Evolutionary conservation across 768 basidiomycete genomes (phyloP), one percentile per base, ranked within the genome.

Genomic region (Leucocoprinus leucothites): DNA sequence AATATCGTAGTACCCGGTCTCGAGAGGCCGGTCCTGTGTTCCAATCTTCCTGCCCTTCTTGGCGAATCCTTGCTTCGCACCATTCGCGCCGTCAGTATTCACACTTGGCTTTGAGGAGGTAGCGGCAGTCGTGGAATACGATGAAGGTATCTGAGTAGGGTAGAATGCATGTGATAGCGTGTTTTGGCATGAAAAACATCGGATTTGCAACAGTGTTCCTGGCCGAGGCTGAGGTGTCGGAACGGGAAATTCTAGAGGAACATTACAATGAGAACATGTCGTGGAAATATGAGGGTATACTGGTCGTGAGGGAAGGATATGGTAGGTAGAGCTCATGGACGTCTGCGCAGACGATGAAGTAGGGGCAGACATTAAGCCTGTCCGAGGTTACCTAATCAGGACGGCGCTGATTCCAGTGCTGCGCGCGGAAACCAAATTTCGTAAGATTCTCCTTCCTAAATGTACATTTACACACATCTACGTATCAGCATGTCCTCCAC

Each of bases 1-100:
- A 19, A 90, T 77, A 65, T 96, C 92, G 63, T 95, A 96, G 70
- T 94, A 95, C n/a, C 80, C 86, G 0, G 89, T 94, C 65, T 96
- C 93, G 35, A 96, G 73, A 5, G 93, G 94, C 52, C 84, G 79
- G 58, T 92, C 91, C 67, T 94, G 91, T 16, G 92, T 91, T 1
- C 92, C 92, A 59, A 93, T 91, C 76, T 89, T 91, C 57, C 92
- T 74, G 9, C 84, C 80, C 65, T 80, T 86, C 47, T 80, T 64
- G 52, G 60, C 64, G 35, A 58, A 63, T 11, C 58, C 64, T 58
- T 65, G 51, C 65, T 63, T 34, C 62, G 54, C 21, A 63, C 51
- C 42, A 60, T 57, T 36, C 53, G 51, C 26, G 41, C 35, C 24
- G 22, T 61, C 58, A 24, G 28, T 19, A 38, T 34, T 59, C 26